A percentile compares a stretch with the other conserved stretches of the same genome.
Evolutionary conservation across 75 land plant genomes (phyloP).

Genomic region (Cupressus sempervirens): DNA sequence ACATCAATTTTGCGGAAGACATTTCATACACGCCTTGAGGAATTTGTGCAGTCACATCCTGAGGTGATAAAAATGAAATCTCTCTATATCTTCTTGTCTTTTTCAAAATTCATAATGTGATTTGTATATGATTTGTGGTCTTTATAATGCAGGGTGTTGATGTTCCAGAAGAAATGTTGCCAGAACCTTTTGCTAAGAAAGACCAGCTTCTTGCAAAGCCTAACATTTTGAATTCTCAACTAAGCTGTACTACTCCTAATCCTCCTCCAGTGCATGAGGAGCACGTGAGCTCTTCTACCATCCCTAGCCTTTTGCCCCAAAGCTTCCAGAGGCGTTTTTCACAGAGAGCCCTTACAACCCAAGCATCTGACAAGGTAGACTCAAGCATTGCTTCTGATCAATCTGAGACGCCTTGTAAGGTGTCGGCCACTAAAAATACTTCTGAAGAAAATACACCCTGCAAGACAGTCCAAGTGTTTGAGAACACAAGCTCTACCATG

Average conservation of each 20-base stretch:
- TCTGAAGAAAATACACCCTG: background rate
- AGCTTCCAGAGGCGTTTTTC: slow-evolving; percentile 33
- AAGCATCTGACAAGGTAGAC: background rate
- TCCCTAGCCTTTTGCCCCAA: slow-evolving; percentile 23
- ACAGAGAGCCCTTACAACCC: background rate
- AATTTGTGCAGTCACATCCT: slow-evolving; percentile 40
- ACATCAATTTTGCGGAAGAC: slow-evolving; percentile 34
- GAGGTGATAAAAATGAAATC: slow-evolving; percentile 31
- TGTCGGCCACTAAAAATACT: background rate
- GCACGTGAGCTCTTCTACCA: background rate
- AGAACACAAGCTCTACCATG: background rate
- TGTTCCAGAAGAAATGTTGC: slow-evolving; percentile 58
- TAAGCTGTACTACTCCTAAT: background rate
- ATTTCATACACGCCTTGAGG: slow-evolving; percentile 50
- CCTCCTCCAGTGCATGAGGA: background rate
- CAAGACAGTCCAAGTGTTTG: background rate
- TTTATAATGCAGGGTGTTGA: slow-evolving; percentile 47
- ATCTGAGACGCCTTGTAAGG: background rate
- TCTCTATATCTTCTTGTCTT: background rate
- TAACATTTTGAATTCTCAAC: background rate
- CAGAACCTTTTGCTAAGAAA: slow-evolving; percentile 39
- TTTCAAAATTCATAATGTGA: background rate
- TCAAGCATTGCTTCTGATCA: background rate
- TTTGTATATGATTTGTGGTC: background rate
- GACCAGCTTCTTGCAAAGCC: slow-evolving; percentile 1